Base-by-base conservation (phyloP, 2,329 filamentous ascomycete genomes). In the Diplocarpon mali region DNA sequence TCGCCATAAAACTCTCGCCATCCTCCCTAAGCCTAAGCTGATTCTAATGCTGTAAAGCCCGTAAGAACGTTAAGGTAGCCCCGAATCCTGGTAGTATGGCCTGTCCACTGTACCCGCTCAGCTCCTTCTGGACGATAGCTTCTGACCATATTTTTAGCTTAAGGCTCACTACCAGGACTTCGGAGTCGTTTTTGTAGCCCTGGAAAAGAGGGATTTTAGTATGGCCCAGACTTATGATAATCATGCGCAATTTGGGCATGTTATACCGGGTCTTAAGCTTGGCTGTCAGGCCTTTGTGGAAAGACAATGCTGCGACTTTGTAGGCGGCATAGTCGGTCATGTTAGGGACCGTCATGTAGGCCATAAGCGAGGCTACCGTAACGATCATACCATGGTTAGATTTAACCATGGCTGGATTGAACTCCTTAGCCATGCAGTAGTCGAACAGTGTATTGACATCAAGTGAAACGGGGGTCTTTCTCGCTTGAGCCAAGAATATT, bases 331-430 rank as follows among this genome's bases (percentile, higher is more conserved):
- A 87, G 63, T 85, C 80, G 31, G 80, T 73, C 69, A 85, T 73
- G 53, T 71, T 71, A 2, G 81, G 75, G 0, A 76, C 71, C 1
- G 72, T 67, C 7, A 77, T 53, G 64, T 75, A 84, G 11, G 73
- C 72, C 0, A 81, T 80, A 39, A 76, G 68, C 2, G 73, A 79
- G 12, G 83, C 76, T 16, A 87, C 71, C 0, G 79, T 86, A 16
- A 86, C 79, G 34, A 87, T 62, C 70, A 83, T 83, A 48, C 83
- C 83, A 64, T 87, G 82, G 64, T 85, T 78, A 11, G 58, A 59
- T 7, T 63, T 58, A 41, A 81, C 63, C 71, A 88, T 82, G 52
- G 65, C 60, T 0, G 83, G 83, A 1, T 88, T 65, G 62, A 86
- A 86, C 46, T 79, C 72, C 57, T 77, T 73, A 6, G 72, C 65